Base-by-base conservation (phyloP, 768 basidiomycete species). In the Saitozyma podzolica region DNA sequence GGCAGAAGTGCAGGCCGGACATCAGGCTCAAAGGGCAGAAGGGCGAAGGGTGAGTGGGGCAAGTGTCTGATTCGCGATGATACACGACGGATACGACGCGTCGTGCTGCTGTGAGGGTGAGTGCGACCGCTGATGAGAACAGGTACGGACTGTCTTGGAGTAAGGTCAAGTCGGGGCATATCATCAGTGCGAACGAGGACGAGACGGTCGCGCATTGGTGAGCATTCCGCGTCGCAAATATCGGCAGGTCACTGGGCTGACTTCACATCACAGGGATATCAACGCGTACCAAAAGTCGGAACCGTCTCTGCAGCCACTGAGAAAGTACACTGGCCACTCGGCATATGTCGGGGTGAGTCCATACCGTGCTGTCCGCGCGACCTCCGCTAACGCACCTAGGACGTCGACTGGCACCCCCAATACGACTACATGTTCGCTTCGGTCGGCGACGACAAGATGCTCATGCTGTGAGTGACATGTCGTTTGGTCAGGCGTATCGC, bases 101-200 rank as follows among this genome's bases (percentile, higher is more conserved):
- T 29, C 48, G 40, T 47, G 48, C 59, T 65, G 37, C 9, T 42
- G 6, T 41, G 13, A 51, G 41, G 10, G 40, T 9, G 6, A 39
- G 59, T 43, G 43, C 14, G 62, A 20, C 42, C 0, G n/a, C 3
- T 45, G 5, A 29, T 29, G 29, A 29, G 29, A 29, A 29, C 29
- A 94, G 93, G 39, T 99, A 92, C 75, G 96, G 96, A 3, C 80
- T 99, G 50, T 87, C 90, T 19, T 99, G 96, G 96, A 96, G 86
- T 81, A 88, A 91, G 6, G 76, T 84, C 45, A 92, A 89, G 76
- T 68, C 83, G 45, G 96, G 96, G 0, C 87, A 93, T 74, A 83
- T 99, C 13, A 82, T 98, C 7, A 92, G 91, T 69, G 91, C 91
- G 19, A 93, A 92, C 6, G 94, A 98, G 78, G 96, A 98, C 78